These are phyloP conservation scores for Pyrenochaeta sp. DNA, from an alignment of 2,329 filamentous ascomycete species.

Conservation along the genomic window DNA sequence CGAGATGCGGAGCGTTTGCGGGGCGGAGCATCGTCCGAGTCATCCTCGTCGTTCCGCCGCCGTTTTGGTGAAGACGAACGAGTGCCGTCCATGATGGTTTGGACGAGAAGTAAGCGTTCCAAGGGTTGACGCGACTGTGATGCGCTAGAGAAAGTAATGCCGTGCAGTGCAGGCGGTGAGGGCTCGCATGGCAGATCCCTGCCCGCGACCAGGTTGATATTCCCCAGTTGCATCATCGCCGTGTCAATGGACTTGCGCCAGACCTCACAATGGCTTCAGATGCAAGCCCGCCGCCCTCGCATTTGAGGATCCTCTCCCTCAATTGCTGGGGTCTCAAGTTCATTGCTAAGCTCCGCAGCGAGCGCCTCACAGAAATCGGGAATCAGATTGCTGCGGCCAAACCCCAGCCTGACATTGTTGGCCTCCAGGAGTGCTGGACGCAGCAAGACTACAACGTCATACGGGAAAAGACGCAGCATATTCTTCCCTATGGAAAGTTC, in stretches of 20 bases:
- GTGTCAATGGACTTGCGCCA: neutral
- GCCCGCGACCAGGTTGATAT: constrained; percentile 11
- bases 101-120: neutral
- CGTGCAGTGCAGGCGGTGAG: constrained; percentile 19
- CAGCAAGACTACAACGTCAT: constrained; percentile 84
- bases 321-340: constrained; percentile 98
- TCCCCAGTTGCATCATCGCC: constrained; percentile 28
- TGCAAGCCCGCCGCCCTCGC: constrained; percentile 49
- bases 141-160: constrained; percentile 12
- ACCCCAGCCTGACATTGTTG: constrained; percentile 82
- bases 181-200: constrained; percentile 22
- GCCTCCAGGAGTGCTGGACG: constrained; percentile 95
- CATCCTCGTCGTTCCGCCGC: constrained; percentile 37
- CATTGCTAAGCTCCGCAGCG: constrained; percentile 78
- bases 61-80: constrained; percentile 40
- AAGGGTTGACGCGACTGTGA: constrained; percentile 16
- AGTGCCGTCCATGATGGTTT: constrained; percentile 25
- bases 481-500: constrained; percentile 91
- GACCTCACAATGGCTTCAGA: constrained; percentile 31
- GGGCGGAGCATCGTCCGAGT: constrained; percentile 37
- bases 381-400: constrained; percentile 74
- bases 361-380: constrained; percentile 85
- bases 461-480: constrained; percentile 73
- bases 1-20: constrained; percentile 44
- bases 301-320: constrained; percentile 81